Conservation (phyloP, 2,329 filamentous ascomycete genomes). For the Diaporthe sp. region DNA sequence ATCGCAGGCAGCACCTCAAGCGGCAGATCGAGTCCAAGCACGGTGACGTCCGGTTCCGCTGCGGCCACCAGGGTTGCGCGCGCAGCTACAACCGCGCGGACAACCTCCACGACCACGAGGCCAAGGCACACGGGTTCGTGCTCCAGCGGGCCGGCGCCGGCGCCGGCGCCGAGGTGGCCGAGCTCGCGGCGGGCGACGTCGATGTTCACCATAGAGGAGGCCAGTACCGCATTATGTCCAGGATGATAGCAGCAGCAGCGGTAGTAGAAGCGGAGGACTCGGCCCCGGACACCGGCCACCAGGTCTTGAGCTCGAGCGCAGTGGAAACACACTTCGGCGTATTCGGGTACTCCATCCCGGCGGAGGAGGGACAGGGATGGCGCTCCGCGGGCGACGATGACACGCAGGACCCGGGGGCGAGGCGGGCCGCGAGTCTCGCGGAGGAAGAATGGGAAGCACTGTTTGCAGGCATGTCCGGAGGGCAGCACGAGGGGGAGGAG, state of each 20-base stretch:
- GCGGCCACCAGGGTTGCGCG: neutral
- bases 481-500: neutral
- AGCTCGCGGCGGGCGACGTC: neutral
- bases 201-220: neutral
- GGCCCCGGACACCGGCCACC: neutral
- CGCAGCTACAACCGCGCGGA: constrained; percentile 25
- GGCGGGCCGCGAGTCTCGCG: neutral
- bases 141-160: neutral
- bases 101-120: constrained; percentile 28
- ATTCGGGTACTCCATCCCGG: neutral
- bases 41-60: neutral
- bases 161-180: neutral
- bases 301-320: neutral
- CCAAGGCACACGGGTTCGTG: neutral
- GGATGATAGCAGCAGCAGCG: neutral
- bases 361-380: neutral
- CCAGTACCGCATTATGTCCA: neutral
- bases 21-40: constrained; percentile 6
- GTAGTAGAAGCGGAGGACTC: too few species aligned
- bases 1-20: constrained; percentile 30
- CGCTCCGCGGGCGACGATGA: neutral
- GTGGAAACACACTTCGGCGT: neutral
- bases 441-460: neutral
- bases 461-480: constrained; percentile 12
- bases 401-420: neutral